A percentile compares a stretch with the other conserved stretches of the same genome.
phyloP scores from a whole-genome alignment of 495 filamentous ascomycete species.

The Podospora pseudopauciseta region DNA sequence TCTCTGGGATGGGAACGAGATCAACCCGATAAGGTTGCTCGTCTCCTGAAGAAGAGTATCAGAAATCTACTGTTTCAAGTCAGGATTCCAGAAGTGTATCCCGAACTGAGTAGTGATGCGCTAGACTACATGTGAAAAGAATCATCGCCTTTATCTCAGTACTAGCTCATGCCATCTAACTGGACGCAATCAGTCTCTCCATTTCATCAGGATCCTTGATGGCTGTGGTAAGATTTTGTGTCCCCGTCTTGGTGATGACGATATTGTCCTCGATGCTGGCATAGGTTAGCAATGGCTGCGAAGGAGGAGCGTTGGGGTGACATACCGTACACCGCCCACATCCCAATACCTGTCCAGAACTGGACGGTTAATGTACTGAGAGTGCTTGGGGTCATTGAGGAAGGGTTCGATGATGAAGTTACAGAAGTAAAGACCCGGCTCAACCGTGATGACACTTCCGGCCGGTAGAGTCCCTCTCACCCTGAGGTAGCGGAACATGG shows the following conservation, averaged over 20 bases:
- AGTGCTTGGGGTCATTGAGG: slow-evolving; percentile 63
- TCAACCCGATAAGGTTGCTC: no score
- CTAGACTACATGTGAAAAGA: neutral
- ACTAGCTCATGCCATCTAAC: slow-evolving; percentile 13
- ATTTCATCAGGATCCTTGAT: slow-evolving; percentile 71
- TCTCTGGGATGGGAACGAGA: neutral
- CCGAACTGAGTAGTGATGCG: neutral
- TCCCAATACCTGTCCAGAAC: slow-evolving; percentile 82
- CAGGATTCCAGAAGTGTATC: neutral
- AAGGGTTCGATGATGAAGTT: slow-evolving; percentile 86
- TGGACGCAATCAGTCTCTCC: slow-evolving; percentile 51
- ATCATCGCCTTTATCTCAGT: neutral
- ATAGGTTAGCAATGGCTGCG: slow-evolving; percentile 12
- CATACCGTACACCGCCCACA: slow-evolving; percentile 74
- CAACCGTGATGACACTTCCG: slow-evolving; percentile 81
- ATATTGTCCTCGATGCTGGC: slow-evolving; percentile 65
- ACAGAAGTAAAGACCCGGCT: slow-evolving; percentile 94
- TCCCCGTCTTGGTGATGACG: slow-evolving; percentile 70
- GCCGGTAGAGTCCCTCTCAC: slow-evolving; percentile 73
- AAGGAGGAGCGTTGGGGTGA: neutral
- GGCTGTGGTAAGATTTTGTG: slow-evolving; percentile 74
- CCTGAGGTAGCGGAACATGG: slow-evolving; percentile 80
- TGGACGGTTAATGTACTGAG: slow-evolving; percentile 66
- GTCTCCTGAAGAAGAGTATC: no score
- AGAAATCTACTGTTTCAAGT: neutral